Evolutionary conservation across 805 yeast species (phyloP).

Genomic region (Candida pseudoglaebosa): DNA sequence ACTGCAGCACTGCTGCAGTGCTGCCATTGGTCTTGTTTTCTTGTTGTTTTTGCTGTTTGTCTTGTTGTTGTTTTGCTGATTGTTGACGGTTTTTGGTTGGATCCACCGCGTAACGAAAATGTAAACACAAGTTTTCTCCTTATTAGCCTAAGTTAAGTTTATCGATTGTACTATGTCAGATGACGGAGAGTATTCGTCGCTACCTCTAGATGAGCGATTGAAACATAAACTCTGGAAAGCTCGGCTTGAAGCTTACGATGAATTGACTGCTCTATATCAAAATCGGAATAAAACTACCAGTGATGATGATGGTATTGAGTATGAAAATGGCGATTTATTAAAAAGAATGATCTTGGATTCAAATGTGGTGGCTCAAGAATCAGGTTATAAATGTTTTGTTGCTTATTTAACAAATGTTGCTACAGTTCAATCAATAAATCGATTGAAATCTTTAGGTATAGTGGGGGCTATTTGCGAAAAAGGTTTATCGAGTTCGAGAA

Average conservation of each 20-base stretch:
- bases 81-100: background rate
- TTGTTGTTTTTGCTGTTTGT: too few species aligned
- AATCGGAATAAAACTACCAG: conserved; percentile 51
- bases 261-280: conserved; percentile 50
- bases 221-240: conserved; percentile 83
- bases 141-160: background rate
- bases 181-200: conserved; percentile 49
- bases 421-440: conserved; percentile 30
- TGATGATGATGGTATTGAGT: conserved; percentile 55
- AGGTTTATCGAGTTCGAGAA: conserved; percentile 70
- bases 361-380: conserved; percentile 90
- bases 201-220: conserved; percentile 66
- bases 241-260: conserved; percentile 75
- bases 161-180: conserved; percentile 26
- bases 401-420: conserved; percentile 59
- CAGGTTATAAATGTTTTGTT: conserved; percentile 58
- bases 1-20: too few species aligned
- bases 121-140: background rate
- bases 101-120: too few species aligned
- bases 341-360: conserved; percentile 65
- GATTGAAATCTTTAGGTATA: conserved; percentile 38
- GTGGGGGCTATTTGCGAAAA: conserved; percentile 68
- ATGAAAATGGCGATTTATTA: conserved; percentile 52
- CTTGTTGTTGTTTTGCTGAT: too few species aligned
- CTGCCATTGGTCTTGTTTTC: too few species aligned